Conservation (phyloP, 148 eudicot genomes). For the Rhododendron williamsianum region DNA sequence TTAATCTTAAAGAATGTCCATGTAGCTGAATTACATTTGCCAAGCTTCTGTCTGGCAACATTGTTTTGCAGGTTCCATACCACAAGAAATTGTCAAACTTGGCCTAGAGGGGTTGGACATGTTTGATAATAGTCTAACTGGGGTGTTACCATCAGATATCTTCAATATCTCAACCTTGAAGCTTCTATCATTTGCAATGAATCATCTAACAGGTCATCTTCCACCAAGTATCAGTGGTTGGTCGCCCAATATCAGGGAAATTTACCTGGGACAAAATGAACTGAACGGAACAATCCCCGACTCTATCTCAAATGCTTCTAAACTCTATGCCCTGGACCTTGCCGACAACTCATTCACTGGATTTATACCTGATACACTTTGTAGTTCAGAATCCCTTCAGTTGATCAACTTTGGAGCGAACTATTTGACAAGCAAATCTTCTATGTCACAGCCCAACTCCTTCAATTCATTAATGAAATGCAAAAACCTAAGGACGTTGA, state of each 20-base stretch:
- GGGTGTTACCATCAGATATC: conserved; percentile 15
- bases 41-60: background rate
- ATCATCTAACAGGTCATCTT: conserved; percentile 11
- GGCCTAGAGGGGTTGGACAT: background rate
- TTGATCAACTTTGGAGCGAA: background rate
- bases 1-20: background rate
- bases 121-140: conserved; percentile 3
- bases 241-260: conserved; percentile 10
- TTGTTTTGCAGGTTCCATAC: conserved; percentile 22
- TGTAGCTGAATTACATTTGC: background rate
- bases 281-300: conserved; percentile 10
- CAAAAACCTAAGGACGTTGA: background rate
- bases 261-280: conserved; percentile 8
- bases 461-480: background rate
- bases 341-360: background rate
- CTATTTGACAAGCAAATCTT: conserved; percentile 7
- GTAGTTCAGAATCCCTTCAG: background rate
- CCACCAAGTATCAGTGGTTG: conserved; percentile 2
- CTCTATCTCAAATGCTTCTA: conserved; percentile 13
- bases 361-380: background rate
- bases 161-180: conserved; percentile 20
- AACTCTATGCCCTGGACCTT: background rate
- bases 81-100: conserved; percentile 17
- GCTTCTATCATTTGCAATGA: background rate
- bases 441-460: background rate